Conservation (phyloP, 116 monocot species). For the Dioscorea cayenensis region DNA sequence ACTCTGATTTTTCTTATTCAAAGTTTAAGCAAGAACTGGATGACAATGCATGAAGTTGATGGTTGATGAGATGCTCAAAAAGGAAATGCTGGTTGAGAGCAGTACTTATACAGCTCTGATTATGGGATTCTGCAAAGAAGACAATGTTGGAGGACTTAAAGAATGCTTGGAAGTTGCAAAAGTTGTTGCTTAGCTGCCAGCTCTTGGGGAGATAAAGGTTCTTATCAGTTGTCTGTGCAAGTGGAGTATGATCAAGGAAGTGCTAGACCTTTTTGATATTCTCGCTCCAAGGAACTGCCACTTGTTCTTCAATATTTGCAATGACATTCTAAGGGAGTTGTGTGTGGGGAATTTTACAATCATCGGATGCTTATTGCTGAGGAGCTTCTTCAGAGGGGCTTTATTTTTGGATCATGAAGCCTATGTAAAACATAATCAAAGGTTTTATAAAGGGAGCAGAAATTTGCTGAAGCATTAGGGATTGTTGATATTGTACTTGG, state of each 20-base stretch:
- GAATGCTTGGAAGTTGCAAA: conserved; percentile 37
- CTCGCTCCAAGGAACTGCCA: conserved; percentile 16
- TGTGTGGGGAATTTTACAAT: conserved; percentile 27
- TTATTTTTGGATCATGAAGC: conserved; percentile 18
- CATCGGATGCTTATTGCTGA: conserved; percentile 37
- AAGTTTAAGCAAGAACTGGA: conserved; percentile 48
- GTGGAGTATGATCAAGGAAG: conserved; percentile 48
- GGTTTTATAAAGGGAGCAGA: conserved; percentile 51
- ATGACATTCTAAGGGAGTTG: conserved; percentile 36
- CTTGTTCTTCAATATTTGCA: conserved; percentile 23
- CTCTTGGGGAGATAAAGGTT: conserved; percentile 18
- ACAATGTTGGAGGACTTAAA: conserved; percentile 21
- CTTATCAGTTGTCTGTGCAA: conserved; percentile 40
- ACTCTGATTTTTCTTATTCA: conserved; percentile 40
- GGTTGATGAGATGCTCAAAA: conserved; percentile 32
- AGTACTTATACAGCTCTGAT: conserved; percentile 38
- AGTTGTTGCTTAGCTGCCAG: conserved; percentile 23
- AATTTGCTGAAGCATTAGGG: conserved; percentile 34
- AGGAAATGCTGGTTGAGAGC: conserved; percentile 23
- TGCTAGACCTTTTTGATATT: conserved; percentile 32
- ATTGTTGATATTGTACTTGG: conserved; percentile 39
- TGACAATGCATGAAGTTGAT: conserved; percentile 18
- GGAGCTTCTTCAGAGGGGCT: conserved; percentile 25
- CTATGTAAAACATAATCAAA: conserved; percentile 33
- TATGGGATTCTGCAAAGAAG: conserved; percentile 37